These are phyloP conservation scores for Colletotrichum sp. DNA, from an alignment of 2,329 filamentous ascomycete genomes.

Conservation along the genomic window DNA sequence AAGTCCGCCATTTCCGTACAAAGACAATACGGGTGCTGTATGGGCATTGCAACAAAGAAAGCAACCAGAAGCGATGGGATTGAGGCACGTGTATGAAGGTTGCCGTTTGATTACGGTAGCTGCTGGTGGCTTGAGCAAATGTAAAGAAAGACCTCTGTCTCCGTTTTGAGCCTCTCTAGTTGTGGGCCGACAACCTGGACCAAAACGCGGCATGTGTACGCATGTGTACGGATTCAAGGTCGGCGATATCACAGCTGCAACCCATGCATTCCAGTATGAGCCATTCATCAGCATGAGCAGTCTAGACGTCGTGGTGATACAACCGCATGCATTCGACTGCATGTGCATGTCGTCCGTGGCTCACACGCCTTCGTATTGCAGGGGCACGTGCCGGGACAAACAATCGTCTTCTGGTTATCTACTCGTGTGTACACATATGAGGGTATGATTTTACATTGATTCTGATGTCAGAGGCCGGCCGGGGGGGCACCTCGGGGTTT, in stretches of 20 bases:
- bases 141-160: not conserved
- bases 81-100: not conserved
- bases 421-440: not conserved
- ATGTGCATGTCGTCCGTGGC: not conserved
- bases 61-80: not conserved
- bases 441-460: not conserved
- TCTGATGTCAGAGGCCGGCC: slow-evolving; percentile 5
- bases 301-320: not conserved
- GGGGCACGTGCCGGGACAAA: not conserved
- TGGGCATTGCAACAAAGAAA: not conserved
- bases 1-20: not conserved
- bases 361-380: not conserved
- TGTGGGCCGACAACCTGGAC: not conserved
- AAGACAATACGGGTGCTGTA: not conserved
- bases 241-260: not conserved
- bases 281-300: not conserved
- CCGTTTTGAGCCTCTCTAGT: not conserved
- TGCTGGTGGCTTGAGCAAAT: not conserved
- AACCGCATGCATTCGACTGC: not conserved
- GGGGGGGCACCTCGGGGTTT: not conserved
- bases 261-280: not conserved
- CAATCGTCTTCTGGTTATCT: not conserved
- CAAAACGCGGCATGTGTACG: not conserved
- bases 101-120: not conserved
- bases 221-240: not conserved